Percentiles rank a stretch among this genome's conserved stretches.
Conservation (phyloP, 2,329 filamentous ascomycete species). For the Phyllosticta citrichinensis region DNA sequence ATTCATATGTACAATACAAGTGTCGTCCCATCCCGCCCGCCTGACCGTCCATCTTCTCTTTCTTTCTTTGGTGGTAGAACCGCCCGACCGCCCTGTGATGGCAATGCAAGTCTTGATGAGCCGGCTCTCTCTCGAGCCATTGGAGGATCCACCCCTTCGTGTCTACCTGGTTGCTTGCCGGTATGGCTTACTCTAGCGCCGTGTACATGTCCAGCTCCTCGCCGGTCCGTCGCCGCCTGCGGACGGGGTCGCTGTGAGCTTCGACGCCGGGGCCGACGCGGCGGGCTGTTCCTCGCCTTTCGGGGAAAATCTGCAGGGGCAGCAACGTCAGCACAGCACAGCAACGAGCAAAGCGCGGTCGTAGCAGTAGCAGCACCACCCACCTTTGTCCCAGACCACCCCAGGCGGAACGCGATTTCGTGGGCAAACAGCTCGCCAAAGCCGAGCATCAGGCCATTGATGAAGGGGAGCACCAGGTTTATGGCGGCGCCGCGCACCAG, state of each 20-base stretch:
- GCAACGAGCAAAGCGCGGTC: background rate
- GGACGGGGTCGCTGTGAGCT: conserved; percentile 56
- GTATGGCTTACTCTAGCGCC: conserved; percentile 48
- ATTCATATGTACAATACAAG: too few relatives aligned
- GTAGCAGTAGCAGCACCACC: background rate
- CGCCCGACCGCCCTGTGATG: too few relatives aligned
- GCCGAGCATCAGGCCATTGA: conserved; percentile 96
- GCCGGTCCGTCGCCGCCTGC: conserved; percentile 40
- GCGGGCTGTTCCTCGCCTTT: conserved; percentile 50
- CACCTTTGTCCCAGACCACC: conserved; percentile 95
- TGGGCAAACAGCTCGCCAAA: conserved; percentile 96
- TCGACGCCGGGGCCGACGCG: conserved; percentile 76
- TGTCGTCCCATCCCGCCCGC: too few relatives aligned
- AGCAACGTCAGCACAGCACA: background rate
- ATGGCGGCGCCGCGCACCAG: conserved; percentile 82
- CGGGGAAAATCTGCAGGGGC: conserved; percentile 43
- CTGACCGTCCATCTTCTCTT: too few relatives aligned
- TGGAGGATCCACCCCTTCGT: too few relatives aligned
- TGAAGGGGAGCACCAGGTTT: conserved; percentile 87
- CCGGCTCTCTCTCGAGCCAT: too few relatives aligned
- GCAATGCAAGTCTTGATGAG: too few relatives aligned
- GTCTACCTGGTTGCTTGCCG: too few relatives aligned
- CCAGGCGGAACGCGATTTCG: conserved; percentile 83
- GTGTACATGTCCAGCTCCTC: conserved; percentile 56
- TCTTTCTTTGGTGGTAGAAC: too few relatives aligned